Evolutionary conservation across 176 grass and related monocot genomes (phyloP).

Genomic region (Triticum aestivum): DNA sequence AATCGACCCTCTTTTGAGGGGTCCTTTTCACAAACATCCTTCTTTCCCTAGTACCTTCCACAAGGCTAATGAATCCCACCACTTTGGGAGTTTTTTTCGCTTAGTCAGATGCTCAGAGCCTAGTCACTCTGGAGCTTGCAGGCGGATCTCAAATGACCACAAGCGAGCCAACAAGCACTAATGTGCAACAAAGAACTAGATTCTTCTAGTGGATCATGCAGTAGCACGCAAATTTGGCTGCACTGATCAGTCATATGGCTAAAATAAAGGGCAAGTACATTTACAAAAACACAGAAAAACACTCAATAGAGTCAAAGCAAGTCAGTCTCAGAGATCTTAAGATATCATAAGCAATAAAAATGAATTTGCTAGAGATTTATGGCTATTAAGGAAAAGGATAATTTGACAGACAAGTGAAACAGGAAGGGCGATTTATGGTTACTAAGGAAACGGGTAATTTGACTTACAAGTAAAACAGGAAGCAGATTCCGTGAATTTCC

Average conservation of each 20-base stretch:
- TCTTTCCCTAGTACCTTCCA: neutral
- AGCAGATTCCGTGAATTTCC: slow-evolving; percentile 87
- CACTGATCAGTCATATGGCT: neutral
- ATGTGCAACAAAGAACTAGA: neutral
- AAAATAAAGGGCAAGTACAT: neutral
- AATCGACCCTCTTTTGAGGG: neutral
- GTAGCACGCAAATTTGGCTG: neutral
- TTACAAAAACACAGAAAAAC: neutral
- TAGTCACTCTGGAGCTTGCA: neutral
- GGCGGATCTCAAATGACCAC: neutral
- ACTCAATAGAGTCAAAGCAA: neutral
- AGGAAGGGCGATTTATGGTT: slow-evolving; percentile 33
- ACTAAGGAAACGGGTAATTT: neutral
- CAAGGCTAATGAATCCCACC: neutral
- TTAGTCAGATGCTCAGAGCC: neutral
- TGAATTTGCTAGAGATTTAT: neutral
- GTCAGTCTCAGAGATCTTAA: neutral
- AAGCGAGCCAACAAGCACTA: neutral
- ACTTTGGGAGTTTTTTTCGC: neutral
- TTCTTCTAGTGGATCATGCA: neutral
- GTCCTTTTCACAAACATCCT: neutral
- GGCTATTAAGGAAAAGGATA: neutral
- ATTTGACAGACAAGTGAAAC: slow-evolving; percentile 74
- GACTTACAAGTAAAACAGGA: slow-evolving; percentile 91
- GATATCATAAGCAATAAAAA: slow-evolving; percentile 14